A percentile compares a stretch with the other conserved stretches of the same genome.
phyloP scores from a whole-genome alignment of 257 asterid genomes.

The Lantana camara region DNA sequence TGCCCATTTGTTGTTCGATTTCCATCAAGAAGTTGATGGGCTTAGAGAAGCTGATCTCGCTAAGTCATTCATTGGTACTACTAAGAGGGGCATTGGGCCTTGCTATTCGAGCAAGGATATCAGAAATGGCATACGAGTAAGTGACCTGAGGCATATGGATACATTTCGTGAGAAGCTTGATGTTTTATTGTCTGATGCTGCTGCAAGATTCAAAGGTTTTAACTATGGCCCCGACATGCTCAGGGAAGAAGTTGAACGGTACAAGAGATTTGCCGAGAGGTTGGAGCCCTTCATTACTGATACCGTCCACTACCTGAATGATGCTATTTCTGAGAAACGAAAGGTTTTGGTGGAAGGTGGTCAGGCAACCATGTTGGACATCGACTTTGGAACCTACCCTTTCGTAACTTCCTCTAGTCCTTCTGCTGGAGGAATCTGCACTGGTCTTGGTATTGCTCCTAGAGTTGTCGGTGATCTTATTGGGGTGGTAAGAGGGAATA shows the following conservation, averaged over 20 bases:
- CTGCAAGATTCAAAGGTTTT: conserved; percentile 64
- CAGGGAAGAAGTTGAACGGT: conserved; percentile 65
- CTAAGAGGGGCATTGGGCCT: conserved; percentile 82
- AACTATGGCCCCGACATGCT: conserved; percentile 67
- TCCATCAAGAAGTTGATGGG: conserved; percentile 72
- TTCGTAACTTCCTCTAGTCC: conserved; percentile 88
- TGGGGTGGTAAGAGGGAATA: conserved; percentile 62
- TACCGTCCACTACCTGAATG: conserved; percentile 70
- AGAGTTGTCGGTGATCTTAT: conserved; percentile 71
- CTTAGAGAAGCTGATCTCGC: conserved; percentile 77
- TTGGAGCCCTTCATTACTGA: conserved; percentile 74
- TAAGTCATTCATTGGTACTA: conserved; percentile 79
- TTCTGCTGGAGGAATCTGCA: conserved; percentile 89
- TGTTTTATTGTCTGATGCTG: conserved; percentile 66
- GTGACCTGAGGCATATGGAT: conserved; percentile 89
- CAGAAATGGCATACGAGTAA: conserved; percentile 73
- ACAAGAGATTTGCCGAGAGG: conserved; percentile 69
- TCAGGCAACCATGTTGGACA: conserved; percentile 84
- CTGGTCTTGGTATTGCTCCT: conserved; percentile 89
- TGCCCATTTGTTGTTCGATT: conserved; percentile 76
- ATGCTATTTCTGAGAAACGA: conserved; percentile 52
- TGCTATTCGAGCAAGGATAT: conserved; percentile 77
- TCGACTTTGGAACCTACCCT: conserved; percentile 84
- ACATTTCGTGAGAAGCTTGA: conserved; percentile 77
- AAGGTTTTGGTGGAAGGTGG: conserved; percentile 85